Evolutionary conservation across 2,329 filamentous ascomycete genomes (phyloP), one percentile per base, ranked within the genome.

Genomic region (Cytospora mali): DNA sequence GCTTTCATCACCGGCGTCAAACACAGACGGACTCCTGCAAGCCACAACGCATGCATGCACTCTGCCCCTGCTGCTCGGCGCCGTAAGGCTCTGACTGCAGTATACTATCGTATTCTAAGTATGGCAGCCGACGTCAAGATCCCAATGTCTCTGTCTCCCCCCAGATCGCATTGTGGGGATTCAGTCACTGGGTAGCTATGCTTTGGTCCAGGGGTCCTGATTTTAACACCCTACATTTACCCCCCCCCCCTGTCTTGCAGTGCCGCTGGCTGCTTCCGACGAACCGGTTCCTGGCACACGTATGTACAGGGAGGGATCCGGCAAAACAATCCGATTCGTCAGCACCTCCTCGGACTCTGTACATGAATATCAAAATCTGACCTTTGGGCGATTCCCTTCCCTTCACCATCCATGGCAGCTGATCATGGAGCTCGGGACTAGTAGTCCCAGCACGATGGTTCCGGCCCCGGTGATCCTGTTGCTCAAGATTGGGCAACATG

Each of bases 91-190:
- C 42, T n/a, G n/a, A n/a, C n/a, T n/a, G n/a, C n/a, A n/a, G n/a
- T n/a, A n/a, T n/a, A n/a, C n/a, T 39, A n/a, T 39, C 33, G 35
- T 25, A 23, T 62, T n/a, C 62, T 64, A 64, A 55, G 58, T 53
- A 51, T 64, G 62, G 62, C 53, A 23, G 42, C 42, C 42, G 42
- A 21, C 42, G 42, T 46, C n/a, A 46, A 23, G 27, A 39, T 31
- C 51, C 33, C 33, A 50, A 55, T 35, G 48, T 61, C n/a, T n/a
- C n/a, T n/a, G n/a, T n/a, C n/a, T n/a, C 27, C 54, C 51, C 62
- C 62, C 50, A 55, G 59, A 61, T 58, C 46, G 62, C 62, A 52
- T 55, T 64, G 62, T 64, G 62, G 62, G 57, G 62, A 55, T 33
- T n/a, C n/a, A n/a, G n/a, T n/a, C n/a, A 42, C 55, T 57, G 59